Evolutionary conservation across 306 rosid species (phyloP), one percentile per base, ranked within the genome.

Genomic region (Lathyrus sativus): DNA sequence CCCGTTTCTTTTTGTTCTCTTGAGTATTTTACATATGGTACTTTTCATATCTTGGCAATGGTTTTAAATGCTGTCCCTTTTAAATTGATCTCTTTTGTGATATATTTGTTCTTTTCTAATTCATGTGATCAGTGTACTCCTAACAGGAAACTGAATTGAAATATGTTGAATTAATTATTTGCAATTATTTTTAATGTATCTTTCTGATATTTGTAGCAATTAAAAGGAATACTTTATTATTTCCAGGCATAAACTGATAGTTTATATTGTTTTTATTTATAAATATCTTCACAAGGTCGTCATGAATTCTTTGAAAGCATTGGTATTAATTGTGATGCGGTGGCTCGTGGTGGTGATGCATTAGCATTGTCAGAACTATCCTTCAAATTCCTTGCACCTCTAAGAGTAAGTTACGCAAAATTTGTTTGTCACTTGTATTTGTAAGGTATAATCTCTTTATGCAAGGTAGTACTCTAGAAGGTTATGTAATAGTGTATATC

Each of bases 321-420:
- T 49, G 97, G 96, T 24, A 13, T 90, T 18, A 84, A 49, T 9
- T 77, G 86, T 45, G 92, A 90, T 75, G 83, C 43, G 6, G 86
- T 90, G 79, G 92, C 96, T 33, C 87, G 88, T 8, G 63, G 53
- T 17, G 96, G 96, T 44, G 82, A 80, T 58, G 89, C 96, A 62
- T 81, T 87, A 74, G 96, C 99, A 41, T 49, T 90, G 70, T 72
- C 95, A 24, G 92, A 90, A 41, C 68, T 90, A 76, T 85, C 90
- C 9, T 57, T 93, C 72, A 90, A 88, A 81, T 88, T 82, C 85
- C 81, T 93, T 73, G 91, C 96, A 24, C 95, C 97, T 49, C 81
- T 93, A 39, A 86, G 80, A 84, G 99, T 90, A 84, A 71, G 91
- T 46, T 67, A 78, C 9, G 31, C 46, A 24, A 7, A 48, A 45